Conservation (phyloP, 1,284 basidiomycete species). For the Cryptococcus floricola region DNA sequence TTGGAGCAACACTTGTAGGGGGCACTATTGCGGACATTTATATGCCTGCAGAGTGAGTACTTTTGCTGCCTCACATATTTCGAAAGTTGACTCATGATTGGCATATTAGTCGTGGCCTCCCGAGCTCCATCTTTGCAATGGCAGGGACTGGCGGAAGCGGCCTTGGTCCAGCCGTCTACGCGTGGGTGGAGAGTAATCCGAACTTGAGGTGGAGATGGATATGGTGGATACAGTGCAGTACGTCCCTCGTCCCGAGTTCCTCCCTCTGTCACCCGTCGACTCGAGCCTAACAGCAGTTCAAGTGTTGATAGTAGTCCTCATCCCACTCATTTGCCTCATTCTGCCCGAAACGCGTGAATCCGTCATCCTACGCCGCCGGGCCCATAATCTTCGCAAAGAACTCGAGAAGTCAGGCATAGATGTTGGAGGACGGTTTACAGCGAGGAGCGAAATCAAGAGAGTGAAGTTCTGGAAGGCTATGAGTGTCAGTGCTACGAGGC, state of each 20-base stretch:
- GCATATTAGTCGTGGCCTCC: conserved; percentile 51
- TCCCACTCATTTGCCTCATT: conserved; percentile 34
- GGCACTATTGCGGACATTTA: conserved; percentile 72
- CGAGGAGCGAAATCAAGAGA: conserved; percentile 44
- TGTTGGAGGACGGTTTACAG: conserved; percentile 43
- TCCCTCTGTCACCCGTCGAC: neutral
- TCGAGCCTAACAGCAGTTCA: neutral
- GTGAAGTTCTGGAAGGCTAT: conserved; percentile 33
- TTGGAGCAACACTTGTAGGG: conserved; percentile 70
- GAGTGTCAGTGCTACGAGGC: conserved; percentile 32
- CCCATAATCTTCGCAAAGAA: conserved; percentile 34
- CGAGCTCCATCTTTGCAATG: conserved; percentile 65
- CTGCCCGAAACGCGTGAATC: conserved; percentile 46
- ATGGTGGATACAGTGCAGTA: conserved; percentile 69
- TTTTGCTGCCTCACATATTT: neutral
- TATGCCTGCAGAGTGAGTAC: conserved; percentile 57
- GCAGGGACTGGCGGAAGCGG: conserved; percentile 61
- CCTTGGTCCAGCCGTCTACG: conserved; percentile 61
- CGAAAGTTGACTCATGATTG: neutral
- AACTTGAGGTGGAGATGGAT: conserved; percentile 73
- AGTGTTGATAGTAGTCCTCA: conserved; percentile 32
- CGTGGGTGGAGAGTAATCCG: conserved; percentile 64
- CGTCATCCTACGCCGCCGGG: conserved; percentile 40
- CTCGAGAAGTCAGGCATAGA: conserved; percentile 22
- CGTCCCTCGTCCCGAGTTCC: neutral